Evolutionary conservation across 306 rosid species (phyloP).

Genomic region (Dryas alaskensis): DNA sequence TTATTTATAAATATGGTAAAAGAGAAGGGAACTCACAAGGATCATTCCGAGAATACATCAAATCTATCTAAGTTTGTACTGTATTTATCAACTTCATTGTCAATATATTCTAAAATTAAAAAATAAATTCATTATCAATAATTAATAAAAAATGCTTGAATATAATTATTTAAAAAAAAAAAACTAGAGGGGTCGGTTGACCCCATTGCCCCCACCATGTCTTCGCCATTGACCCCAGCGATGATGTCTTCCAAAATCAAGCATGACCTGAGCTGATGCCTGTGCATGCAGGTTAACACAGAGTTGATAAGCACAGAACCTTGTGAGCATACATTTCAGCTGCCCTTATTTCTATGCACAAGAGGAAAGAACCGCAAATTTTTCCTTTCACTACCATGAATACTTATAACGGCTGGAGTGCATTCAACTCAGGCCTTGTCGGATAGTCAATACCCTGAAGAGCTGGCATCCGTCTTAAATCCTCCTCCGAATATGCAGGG

Average conservation of each 20-base stretch:
- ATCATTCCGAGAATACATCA: too few species aligned
- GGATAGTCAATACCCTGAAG: constrained; percentile 70
- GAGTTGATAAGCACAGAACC: background rate
- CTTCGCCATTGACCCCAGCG: background rate
- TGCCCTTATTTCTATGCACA: background rate
- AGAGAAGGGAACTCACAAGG: too few species aligned
- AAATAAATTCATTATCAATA: too few species aligned
- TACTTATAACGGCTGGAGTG: constrained; percentile 46
- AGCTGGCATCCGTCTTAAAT: constrained; percentile 50
- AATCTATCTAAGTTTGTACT: too few species aligned
- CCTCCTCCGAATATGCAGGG: constrained; percentile 61
- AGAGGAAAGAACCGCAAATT: constrained; percentile 12
- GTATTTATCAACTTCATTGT: too few species aligned
- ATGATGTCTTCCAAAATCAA: background rate
- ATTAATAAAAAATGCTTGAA: too few species aligned
- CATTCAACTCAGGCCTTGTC: constrained; percentile 37
- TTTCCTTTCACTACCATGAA: background rate
- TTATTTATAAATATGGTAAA: too few species aligned
- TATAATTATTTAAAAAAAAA: too few species aligned
- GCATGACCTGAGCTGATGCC: constrained; percentile 4
- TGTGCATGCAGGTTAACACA: background rate
- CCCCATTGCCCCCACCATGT: too few species aligned
- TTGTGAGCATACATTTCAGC: background rate
- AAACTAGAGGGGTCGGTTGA: too few species aligned
- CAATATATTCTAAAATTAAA: too few species aligned